Evolutionary conservation across 2,329 filamentous ascomycete genomes (phyloP), one percentile per base, ranked within the genome.

Genomic region (Nothophoma quercina): DNA sequence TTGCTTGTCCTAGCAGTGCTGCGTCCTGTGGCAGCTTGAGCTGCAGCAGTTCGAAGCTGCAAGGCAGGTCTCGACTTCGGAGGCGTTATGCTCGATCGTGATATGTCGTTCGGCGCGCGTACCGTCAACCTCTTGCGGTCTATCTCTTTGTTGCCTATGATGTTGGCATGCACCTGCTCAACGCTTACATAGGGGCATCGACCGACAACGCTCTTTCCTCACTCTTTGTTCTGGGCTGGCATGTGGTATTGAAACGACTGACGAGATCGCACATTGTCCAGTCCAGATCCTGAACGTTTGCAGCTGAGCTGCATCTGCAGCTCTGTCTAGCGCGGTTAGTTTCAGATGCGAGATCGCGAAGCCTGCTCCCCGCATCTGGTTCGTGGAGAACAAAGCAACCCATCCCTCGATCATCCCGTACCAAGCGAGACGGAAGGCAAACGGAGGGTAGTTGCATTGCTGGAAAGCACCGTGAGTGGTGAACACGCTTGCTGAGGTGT

Each of bases 251-350:
- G 19, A 19, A 26, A 28, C 2, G 6, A 29, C 6, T 25, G 19
- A 42, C 39, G 28, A 23, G 13, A 13, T 18, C 32, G 12, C 22
- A 33, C 38, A 43, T 53, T 12, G 33, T n/a, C 22, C 9, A 40
- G 38, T 44, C 50, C 26, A 53, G 39, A 30, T 25, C 7, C 38
- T 47, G 38, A 18, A 21, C 26, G 50, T 34, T 44, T 43, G 29
- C 43, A 53, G 50, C 43, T 52, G 30, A 47, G 50, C 36, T 48
- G 50, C 42, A 35, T 47, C 7, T 39, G 30, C 43, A 43, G 42
- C 43, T 38, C 10, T 16, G 43, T 22, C 43, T 48, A 48, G 33
- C 18, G 50, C n/a, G 32, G 32, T 28, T 43, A 43, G 50, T 47
- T 38, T 43, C 26, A 35, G 33, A 33, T 8, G 38, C 43, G 28